Percentiles rank a stretch among this genome's conserved stretches.
These are phyloP conservation scores for Schizophyllum amplum DNA, from an alignment of 1,284 basidiomycete species.

Conservation along the genomic window DNA sequence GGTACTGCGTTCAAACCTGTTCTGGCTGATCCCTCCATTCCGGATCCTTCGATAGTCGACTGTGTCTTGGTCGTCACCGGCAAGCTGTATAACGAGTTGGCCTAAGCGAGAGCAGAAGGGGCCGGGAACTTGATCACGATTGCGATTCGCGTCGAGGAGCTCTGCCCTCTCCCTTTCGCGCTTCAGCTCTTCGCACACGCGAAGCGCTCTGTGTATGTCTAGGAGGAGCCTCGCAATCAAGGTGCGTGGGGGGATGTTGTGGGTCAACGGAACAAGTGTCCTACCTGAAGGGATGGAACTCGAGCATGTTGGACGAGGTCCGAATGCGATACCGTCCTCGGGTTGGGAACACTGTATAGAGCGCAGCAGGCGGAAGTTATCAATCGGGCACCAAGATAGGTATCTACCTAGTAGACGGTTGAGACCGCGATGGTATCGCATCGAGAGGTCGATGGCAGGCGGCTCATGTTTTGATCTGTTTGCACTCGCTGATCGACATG, in stretches of 20 bases:
- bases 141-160: slow-evolving; percentile 78
- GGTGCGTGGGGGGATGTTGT: slow-evolving; percentile 68
- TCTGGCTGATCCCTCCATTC: slow-evolving; percentile 43
- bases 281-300: slow-evolving; percentile 36
- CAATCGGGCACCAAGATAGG: slow-evolving; percentile 40
- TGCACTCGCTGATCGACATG: too few species aligned
- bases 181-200: slow-evolving; percentile 38
- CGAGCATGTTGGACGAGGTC: slow-evolving; percentile 57
- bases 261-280: slow-evolving; percentile 38
- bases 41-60: slow-evolving; percentile 30
- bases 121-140: slow-evolving; percentile 49
- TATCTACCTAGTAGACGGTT: too few species aligned
- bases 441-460: too few species aligned
- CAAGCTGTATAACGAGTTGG: slow-evolving; percentile 83
- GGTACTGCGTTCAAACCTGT: slow-evolving; percentile 69
- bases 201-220: slow-evolving; percentile 59
- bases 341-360: slow-evolving; percentile 62
- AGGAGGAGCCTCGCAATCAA: slow-evolving; percentile 86
- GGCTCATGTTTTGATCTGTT: too few species aligned
- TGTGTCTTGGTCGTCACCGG: slow-evolving; percentile 64
- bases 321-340: slow-evolving; percentile 76
- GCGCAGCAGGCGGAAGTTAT: slow-evolving; percentile 57
- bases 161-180: slow-evolving; percentile 79
- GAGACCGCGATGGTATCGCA: too few species aligned
- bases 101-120: slow-evolving; percentile 35